Evolutionary conservation across 306 rosid genomes (phyloP).

Genomic region (Cucumis cinereus): DNA sequence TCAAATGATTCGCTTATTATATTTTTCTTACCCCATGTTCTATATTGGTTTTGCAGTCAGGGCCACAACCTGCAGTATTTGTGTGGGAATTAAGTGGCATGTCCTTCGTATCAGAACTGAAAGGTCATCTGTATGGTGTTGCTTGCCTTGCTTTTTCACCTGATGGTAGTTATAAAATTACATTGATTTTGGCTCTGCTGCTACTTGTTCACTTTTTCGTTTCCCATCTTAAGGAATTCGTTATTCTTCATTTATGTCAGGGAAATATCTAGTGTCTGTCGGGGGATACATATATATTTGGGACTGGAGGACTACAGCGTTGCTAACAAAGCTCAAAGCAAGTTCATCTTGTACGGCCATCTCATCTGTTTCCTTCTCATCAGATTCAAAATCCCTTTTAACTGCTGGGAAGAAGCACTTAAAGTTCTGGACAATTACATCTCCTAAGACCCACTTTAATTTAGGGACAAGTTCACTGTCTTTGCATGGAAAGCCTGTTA

Average conservation of each 20-base stretch:
- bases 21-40: neutral
- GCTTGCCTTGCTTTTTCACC: slow-evolving; percentile 66
- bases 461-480: slow-evolving; percentile 21
- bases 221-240: neutral
- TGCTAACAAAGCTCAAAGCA: slow-evolving; percentile 56
- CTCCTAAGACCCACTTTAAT: slow-evolving; percentile 34
- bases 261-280: slow-evolving; percentile 56
- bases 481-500: slow-evolving; percentile 42
- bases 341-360: slow-evolving; percentile 46
- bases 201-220: slow-evolving; percentile 13
- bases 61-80: slow-evolving; percentile 52
- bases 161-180: slow-evolving; percentile 37
- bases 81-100: slow-evolving; percentile 45
- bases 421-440: slow-evolving; percentile 58
- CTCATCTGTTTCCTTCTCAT: slow-evolving; percentile 52
- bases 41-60: slow-evolving; percentile 40
- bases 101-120: slow-evolving; percentile 39
- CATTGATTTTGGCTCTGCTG: slow-evolving; percentile 8
- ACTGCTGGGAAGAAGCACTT: slow-evolving; percentile 70
- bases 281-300: slow-evolving; percentile 58
- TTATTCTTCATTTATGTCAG: slow-evolving; percentile 22
- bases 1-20: neutral
- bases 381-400: slow-evolving; percentile 42
- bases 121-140: slow-evolving; percentile 52
- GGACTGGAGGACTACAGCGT: slow-evolving; percentile 46